Percentiles rank a stretch among this genome's conserved stretches.
Evolutionary conservation across 805 yeast species (phyloP).

Genomic region (Zygotorulaspora chibaensis): DNA sequence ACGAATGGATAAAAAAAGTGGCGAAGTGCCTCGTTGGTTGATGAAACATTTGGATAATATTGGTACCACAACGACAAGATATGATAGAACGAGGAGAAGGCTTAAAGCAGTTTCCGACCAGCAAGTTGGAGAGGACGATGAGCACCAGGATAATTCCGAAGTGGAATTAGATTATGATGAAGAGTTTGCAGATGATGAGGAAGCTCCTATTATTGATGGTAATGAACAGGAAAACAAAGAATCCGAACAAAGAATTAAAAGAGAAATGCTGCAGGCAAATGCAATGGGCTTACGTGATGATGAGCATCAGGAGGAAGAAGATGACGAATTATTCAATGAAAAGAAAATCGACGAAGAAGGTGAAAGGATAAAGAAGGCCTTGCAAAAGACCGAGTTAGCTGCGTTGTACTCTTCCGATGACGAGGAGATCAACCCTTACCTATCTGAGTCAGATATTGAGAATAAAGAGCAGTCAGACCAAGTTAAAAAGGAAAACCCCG

Average conservation of each 20-base stretch:
- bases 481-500: constrained; percentile 37
- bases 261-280: constrained; percentile 78
- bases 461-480: constrained; percentile 42
- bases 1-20: constrained; percentile 73
- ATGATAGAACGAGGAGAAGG: constrained; percentile 45
- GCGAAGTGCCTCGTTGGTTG: constrained; percentile 84
- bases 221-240: constrained; percentile 91
- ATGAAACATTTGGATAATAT: constrained; percentile 82
- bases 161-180: constrained; percentile 94
- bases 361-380: constrained; percentile 73
- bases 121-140: constrained; percentile 39
- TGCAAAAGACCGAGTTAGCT: constrained; percentile 79
- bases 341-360: constrained; percentile 89
- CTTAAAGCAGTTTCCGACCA: constrained; percentile 46
- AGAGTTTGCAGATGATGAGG: constrained; percentile 98
- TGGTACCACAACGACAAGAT: constrained; percentile 48
- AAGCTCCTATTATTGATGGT: constrained; percentile 96
- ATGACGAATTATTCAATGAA: constrained; percentile 68
- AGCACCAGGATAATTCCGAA: constrained; percentile 66
- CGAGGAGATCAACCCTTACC: constrained; percentile 80
- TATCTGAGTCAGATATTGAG: constrained; percentile 65
- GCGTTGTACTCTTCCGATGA: constrained; percentile 77
- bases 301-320: constrained; percentile 53
- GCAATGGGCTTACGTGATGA: constrained; percentile 62
- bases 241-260: constrained; percentile 77